Evolutionary conservation across 768 basidiomycete species (phyloP), one percentile per base, ranked within the genome.

Genomic region (Boletellus ananas): DNA sequence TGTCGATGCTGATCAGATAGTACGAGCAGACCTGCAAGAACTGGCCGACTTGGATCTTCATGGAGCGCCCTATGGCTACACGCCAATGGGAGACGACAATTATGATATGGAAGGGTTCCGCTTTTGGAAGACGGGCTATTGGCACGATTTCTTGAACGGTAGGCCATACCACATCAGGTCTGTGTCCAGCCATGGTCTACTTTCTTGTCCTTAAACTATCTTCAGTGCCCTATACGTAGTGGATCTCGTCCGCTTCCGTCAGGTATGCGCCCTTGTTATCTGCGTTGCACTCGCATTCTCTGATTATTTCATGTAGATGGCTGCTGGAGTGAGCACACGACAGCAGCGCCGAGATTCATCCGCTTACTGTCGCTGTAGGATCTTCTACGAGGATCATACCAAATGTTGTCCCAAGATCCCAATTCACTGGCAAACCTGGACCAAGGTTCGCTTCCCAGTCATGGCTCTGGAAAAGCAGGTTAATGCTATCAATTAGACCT

Each of bases 71-170:
- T 98, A 98, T 57, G 94, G 87, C 0, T 97, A 94, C 60, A 90
- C 94, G 0, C 96, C 96, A 0, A 99, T 99, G 96, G 96, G 96
- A 2, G 84, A 95, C 59, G 91, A 95, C 59, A 90, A 95, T 55
- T 69, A 72, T 20, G 96, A 94, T 29, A 96, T 97, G 87, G 96
- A 98, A 65, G 94, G 94, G 0, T 99, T 94, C 74, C 76, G 96
- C 25, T 99, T 99, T 74, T 99, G 96, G 96, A 97, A 98, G 72
- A 88, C 85, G 0, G 96, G 94, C 0, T 94, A 94, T 60, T 94
- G 95, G 96, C 84, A 79, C 57, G 87, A 97, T 20, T 91, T 90
- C 61, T 72, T 98, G 47, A 72, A 77, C 40, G 94, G 90, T 1
- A 72, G 74, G 48, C 89, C 92, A 11, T 98, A 99, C 71, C 96